These are phyloP conservation scores for Cerioporus squamosus DNA, from an alignment of 1,284 basidiomycete species.

Conservation along the genomic window DNA sequence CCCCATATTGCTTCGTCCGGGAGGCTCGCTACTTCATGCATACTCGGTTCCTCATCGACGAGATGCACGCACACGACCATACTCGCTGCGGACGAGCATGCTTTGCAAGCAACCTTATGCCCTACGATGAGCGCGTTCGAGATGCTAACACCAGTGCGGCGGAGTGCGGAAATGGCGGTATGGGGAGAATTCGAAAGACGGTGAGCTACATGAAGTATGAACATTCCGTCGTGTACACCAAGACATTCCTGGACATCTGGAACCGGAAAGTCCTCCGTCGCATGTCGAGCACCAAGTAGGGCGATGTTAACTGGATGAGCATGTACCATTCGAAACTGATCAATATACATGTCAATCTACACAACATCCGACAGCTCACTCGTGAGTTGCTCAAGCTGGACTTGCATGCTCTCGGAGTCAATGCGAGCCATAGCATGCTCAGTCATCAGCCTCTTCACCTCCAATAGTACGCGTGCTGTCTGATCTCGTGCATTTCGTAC, in stretches of 20 bases:
- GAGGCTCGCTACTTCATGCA: constrained; percentile 36
- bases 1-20: constrained; percentile 36
- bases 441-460: too few relatives aligned
- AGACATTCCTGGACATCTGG: constrained; percentile 35
- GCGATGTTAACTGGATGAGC: too few relatives aligned
- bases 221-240: constrained; percentile 36
- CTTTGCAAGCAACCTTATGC: constrained; percentile 31
- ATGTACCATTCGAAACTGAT: too few relatives aligned
- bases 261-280: constrained; percentile 22
- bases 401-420: too few relatives aligned
- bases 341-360: too few relatives aligned
- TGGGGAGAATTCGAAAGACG: constrained; percentile 33
- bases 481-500: too few relatives aligned
- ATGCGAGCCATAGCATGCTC: too few relatives aligned
- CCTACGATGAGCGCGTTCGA: constrained; percentile 28
- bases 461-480: too few relatives aligned
- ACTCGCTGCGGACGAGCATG: constrained; percentile 34
- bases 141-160: constrained; percentile 38
- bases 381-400: too few relatives aligned
- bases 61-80: constrained; percentile 38
- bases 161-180: constrained; percentile 39
- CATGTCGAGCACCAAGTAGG: neutral
- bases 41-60: constrained; percentile 37
- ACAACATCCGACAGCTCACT: too few relatives aligned
- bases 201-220: constrained; percentile 40